Base-by-base conservation (phyloP, 371 early-diverging fungal species). In the Conidiobolus incongruus region DNA sequence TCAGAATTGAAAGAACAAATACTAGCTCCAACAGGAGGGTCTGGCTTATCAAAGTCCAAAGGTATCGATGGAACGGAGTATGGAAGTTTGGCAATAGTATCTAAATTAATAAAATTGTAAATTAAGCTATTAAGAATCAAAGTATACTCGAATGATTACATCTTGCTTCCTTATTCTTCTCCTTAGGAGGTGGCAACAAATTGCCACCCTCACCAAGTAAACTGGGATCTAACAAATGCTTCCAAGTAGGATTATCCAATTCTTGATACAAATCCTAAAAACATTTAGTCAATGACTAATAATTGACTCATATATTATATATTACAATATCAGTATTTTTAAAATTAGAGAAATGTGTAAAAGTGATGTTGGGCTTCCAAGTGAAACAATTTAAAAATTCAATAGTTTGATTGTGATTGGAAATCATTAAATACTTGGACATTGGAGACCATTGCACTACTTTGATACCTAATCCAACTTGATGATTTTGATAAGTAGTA, bases 331-430 rank as follows among this genome's bases (percentile, higher is more conserved):
- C 42, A 61, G 62, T 36, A 61, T 44, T 47, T 65, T 65, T 19
- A 71, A 43, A 28, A 71, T 46, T n/a, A n/a, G n/a, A n/a, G n/a
- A n/a, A n/a, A n/a, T n/a, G n/a, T n/a, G n/a, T n/a, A n/a, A n/a
- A n/a, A n/a, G n/a, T n/a, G n/a, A n/a, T n/a, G n/a, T n/a, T n/a
- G n/a, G n/a, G n/a, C n/a, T n/a, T n/a, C n/a, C n/a, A n/a, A n/a
- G n/a, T n/a, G n/a, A n/a, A n/a, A n/a, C n/a, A n/a, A n/a, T n/a
- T n/a, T n/a, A n/a, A n/a, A n/a, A n/a, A n/a, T 16, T 38, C 51
- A 50, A 81, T 71, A 51, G 68, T 71, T 47, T 73, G 63, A 60
- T 90, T 85, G 46, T 67, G 77, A 28, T 81, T 70, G 12, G 77
- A 81, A 15, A 90, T 42, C 5, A 86, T 86, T 33, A 90, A 36